phyloP scores from a whole-genome alignment of 306 rosid species.

The Lagenaria siceraria region DNA sequence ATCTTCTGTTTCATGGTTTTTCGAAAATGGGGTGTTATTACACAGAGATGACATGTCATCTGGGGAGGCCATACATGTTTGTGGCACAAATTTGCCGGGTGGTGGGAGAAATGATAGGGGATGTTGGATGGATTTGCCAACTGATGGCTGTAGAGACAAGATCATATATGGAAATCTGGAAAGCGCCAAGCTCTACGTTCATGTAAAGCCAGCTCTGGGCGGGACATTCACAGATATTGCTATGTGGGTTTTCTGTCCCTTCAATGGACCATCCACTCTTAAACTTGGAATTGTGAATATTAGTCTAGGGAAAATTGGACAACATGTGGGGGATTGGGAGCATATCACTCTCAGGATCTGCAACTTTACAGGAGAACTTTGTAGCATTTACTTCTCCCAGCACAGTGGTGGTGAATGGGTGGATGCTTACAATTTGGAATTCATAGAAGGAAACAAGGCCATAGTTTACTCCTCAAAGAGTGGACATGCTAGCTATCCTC shows the following conservation, averaged over 20 bases:
- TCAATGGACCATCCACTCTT: slow-evolving; percentile 80
- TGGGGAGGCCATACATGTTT: slow-evolving; percentile 49
- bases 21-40: slow-evolving; percentile 49
- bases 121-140: slow-evolving; percentile 83
- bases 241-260: slow-evolving; percentile 94
- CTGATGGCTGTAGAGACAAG: slow-evolving; percentile 34
- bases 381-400: slow-evolving; percentile 39
- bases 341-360: slow-evolving; percentile 63
- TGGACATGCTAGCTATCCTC: slow-evolving; percentile 48
- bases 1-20: slow-evolving; percentile 89
- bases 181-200: slow-evolving; percentile 66
- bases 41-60: slow-evolving; percentile 23
- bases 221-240: slow-evolving; percentile 76
- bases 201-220: slow-evolving; percentile 82
- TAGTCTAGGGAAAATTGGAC: slow-evolving; percentile 48
- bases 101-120: slow-evolving; percentile 53
- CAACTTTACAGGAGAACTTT: slow-evolving; percentile 42
- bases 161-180: slow-evolving; percentile 49
- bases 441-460: slow-evolving; percentile 34
- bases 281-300: slow-evolving; percentile 43
- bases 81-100: slow-evolving; percentile 62
- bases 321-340: slow-evolving; percentile 82
- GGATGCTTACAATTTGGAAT: slow-evolving; percentile 39
- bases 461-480: slow-evolving; percentile 34
- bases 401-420: slow-evolving; percentile 54